Conservation (phyloP, 345 rosid species). For the Pistacia atlantica region DNA sequence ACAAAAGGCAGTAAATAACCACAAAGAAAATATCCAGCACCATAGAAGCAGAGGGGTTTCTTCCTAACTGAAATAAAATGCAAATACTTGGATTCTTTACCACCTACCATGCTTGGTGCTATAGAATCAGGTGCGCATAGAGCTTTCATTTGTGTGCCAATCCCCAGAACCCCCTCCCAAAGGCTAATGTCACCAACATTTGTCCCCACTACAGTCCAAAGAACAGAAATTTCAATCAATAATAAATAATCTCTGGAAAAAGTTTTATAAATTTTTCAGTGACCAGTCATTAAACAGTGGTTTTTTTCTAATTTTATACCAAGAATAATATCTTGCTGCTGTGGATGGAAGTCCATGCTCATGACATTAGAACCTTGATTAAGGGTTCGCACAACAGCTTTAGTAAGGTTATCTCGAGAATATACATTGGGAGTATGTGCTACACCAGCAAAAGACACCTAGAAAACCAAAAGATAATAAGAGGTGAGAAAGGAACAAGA, state of each 20-base stretch:
- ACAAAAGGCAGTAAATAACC: too few species aligned
- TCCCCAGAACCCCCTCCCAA: constrained; percentile 25
- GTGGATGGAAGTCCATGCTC: constrained; percentile 38
- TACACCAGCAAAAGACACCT: constrained; percentile 52
- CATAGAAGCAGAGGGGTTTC: too few species aligned
- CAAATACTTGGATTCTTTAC: not conserved
- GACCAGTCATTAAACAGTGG: not conserved
- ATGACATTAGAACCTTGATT: constrained; percentile 26
- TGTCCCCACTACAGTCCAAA: too few species aligned
- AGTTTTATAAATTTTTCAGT: too few species aligned
- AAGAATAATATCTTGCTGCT: constrained; percentile 27
- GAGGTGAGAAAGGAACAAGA: not conserved
- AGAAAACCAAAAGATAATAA: constrained; percentile 15
- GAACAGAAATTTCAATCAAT: too few species aligned
- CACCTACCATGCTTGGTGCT: too few species aligned
- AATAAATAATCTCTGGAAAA: too few species aligned
- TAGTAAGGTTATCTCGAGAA: constrained; percentile 36
- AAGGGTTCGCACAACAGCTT: constrained; percentile 32
- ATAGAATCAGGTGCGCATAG: not conserved
- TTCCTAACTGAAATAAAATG: too few species aligned
- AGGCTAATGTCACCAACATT: too few species aligned
- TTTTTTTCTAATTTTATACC: not conserved
- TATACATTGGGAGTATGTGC: constrained; percentile 24
- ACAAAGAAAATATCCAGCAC: too few species aligned
- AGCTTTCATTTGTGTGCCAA: constrained; percentile 28